These are phyloP conservation scores for Myxozyma vanderwaltii DNA, from an alignment of 805 yeast species.

Conservation along the genomic window DNA sequence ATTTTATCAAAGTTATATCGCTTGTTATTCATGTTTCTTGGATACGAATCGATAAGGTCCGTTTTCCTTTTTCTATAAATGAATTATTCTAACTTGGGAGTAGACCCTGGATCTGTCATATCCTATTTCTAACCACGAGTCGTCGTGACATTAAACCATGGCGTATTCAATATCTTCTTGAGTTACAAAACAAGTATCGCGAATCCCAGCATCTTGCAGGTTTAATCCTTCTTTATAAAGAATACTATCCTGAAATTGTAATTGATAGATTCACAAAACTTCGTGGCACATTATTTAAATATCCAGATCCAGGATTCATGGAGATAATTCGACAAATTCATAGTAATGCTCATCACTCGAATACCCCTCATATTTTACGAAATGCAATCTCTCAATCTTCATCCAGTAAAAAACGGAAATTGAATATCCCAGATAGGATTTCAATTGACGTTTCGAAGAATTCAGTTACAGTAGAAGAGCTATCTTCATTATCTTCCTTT, in stretches of 20 bases:
- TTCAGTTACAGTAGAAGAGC: constrained; percentile 22
- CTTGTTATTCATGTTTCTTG: constrained; percentile 17
- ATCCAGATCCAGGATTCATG: constrained; percentile 19
- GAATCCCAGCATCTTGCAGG: constrained; percentile 27
- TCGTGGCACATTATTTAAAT: constrained; percentile 17
- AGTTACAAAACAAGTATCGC: constrained; percentile 22
- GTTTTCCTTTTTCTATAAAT: neutral
- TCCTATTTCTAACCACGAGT: constrained; percentile 22
- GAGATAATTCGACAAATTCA: constrained; percentile 4
- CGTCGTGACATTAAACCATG: constrained; percentile 26
- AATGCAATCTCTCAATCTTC: constrained; percentile 3
- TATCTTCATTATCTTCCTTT: constrained; percentile 13
- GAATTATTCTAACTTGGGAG: neutral
- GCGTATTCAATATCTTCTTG: constrained; percentile 28
- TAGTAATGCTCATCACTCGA: neutral
- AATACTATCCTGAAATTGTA: constrained; percentile 27
- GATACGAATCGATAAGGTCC: constrained; percentile 22
- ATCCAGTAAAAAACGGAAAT: constrained; percentile 19
- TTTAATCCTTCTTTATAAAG: constrained; percentile 23
- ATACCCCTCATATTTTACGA: neutral
- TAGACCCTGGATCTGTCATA: constrained; percentile 28
- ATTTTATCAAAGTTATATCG: constrained; percentile 8
- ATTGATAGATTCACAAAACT: constrained; percentile 8
- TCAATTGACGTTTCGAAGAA: constrained; percentile 4
- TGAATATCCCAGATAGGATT: constrained; percentile 2